Conservation (phyloP, 208 protist species). For the Borovskyia barvae region DNA sequence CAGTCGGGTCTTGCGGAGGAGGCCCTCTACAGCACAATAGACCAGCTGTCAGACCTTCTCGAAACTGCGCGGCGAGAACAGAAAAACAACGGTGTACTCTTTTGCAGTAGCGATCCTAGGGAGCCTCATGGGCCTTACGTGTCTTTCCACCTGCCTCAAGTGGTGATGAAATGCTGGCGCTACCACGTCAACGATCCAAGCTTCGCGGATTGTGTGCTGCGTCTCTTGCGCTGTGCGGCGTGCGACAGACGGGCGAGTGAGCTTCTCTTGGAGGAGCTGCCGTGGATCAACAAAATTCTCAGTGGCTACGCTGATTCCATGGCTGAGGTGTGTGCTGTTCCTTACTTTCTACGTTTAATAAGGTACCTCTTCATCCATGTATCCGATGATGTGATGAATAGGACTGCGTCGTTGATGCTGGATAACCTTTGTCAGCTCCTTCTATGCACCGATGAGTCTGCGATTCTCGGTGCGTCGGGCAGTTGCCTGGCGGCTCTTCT, state of each 20-base stretch:
- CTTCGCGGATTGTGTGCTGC: constrained; percentile 46
- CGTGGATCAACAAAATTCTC: constrained; percentile 22
- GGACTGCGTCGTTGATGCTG: constrained; percentile 26
- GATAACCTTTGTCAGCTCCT: constrained; percentile 43
- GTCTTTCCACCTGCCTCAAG: constrained; percentile 11
- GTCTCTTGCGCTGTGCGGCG: constrained; percentile 30
- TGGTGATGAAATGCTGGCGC: constrained; percentile 55
- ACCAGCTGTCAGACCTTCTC: constrained; percentile 19
- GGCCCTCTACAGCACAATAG: constrained; percentile 14
- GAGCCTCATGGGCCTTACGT: too few relatives aligned
- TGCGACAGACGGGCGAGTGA: constrained; percentile 1
- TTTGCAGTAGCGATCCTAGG: too few relatives aligned
- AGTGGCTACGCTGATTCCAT: constrained; percentile 24
- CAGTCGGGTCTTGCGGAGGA: constrained; percentile 14
- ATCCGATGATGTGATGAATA: constrained; percentile 18
- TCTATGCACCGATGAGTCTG: constrained; percentile 51
- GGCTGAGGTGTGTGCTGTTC: constrained; percentile 27
- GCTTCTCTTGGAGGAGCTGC: constrained; percentile 25
- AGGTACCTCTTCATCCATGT: constrained; percentile 17
- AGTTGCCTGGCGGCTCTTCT: constrained; percentile 53
- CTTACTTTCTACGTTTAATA: constrained; percentile 24
- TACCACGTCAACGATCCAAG: constrained; percentile 63
- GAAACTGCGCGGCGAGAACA: neutral
- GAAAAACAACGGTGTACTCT: neutral
- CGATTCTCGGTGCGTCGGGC: constrained; percentile 38